Evolutionary conservation across 306 rosid genomes (phyloP).

Genomic region (Prunus kanzakura): DNA sequence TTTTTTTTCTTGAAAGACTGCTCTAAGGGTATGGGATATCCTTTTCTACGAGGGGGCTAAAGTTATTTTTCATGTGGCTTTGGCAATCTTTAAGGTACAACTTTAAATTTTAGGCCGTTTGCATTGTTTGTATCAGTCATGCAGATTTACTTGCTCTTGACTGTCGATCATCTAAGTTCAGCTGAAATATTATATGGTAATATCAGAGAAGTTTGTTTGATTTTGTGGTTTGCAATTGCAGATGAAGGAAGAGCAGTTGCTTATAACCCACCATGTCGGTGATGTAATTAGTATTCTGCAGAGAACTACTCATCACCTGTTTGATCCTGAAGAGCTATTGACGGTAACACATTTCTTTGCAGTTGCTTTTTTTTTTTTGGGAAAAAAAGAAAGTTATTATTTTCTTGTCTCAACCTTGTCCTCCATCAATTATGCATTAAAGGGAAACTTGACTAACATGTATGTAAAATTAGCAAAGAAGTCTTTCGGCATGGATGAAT

Average conservation of each 20-base stretch:
- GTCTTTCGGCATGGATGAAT: conserved; percentile 1
- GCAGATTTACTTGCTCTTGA: neutral
- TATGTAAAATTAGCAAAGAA: neutral
- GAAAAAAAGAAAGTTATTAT: neutral
- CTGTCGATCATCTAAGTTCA: neutral
- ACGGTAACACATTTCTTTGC: conserved; percentile 43
- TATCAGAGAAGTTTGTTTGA: conserved; percentile 13
- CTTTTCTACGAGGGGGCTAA: conserved; percentile 95
- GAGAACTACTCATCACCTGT: conserved; percentile 81
- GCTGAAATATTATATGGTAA: neutral
- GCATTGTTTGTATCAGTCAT: neutral
- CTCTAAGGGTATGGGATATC: conserved; percentile 95
- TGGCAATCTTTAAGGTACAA: conserved; percentile 90
- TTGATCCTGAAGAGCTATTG: conserved; percentile 91
- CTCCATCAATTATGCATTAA: neutral
- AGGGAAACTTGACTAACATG: neutral
- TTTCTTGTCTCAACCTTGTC: neutral
- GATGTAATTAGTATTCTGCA: conserved; percentile 86
- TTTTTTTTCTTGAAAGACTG: conserved; percentile 45
- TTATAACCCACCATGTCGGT: conserved; percentile 80
- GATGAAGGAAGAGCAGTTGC: conserved; percentile 93
- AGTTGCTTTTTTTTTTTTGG: neutral
- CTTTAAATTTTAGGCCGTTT: conserved; percentile 6
- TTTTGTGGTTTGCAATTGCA: conserved; percentile 37
- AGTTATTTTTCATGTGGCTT: conserved; percentile 85